phyloP scores from a whole-genome alignment of 2,329 filamentous ascomycete species.

The Fragosphaeria purpurea region DNA sequence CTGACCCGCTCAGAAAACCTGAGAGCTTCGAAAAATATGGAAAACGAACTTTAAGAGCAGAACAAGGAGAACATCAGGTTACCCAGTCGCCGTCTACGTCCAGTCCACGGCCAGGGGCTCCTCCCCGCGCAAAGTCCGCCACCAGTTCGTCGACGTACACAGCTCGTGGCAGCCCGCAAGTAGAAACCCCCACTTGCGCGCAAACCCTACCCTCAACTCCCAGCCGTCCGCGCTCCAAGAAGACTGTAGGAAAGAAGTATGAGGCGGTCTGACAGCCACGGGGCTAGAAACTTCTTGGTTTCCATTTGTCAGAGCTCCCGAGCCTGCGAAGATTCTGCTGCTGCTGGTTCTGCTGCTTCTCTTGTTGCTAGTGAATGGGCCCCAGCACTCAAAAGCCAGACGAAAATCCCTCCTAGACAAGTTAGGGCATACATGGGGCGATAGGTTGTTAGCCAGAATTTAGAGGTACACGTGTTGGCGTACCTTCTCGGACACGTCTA shows the following conservation, averaged over 20 bases:
- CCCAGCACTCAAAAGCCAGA: constrained; percentile 6
- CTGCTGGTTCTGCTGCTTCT: neutral
- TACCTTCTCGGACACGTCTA: neutral
- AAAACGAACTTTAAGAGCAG: neutral
- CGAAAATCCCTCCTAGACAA: neutral
- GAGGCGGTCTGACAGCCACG: neutral
- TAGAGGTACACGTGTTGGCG: no score
- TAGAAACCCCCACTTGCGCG: constrained; percentile 27
- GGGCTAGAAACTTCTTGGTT: no score
- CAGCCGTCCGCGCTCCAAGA: constrained; percentile 20
- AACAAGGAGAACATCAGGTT: neutral
- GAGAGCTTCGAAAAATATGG: neutral
- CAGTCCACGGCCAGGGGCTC: constrained; percentile 9
- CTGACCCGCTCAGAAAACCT: no score
- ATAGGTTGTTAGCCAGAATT: no score
- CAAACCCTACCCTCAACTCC: constrained; percentile 32
- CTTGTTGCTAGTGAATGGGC: neutral
- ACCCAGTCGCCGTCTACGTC: no score
- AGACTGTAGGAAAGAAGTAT: neutral
- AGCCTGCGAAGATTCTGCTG: neutral
- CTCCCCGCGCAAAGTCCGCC: constrained; percentile 22
- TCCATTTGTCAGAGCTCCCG: no score
- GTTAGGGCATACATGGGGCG: no score
- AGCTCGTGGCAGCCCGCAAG: constrained; percentile 27
- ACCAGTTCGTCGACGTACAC: constrained; percentile 28